Base-by-base conservation (phyloP, 1,139 yeast species). In the Zygoascus sp. region DNA sequence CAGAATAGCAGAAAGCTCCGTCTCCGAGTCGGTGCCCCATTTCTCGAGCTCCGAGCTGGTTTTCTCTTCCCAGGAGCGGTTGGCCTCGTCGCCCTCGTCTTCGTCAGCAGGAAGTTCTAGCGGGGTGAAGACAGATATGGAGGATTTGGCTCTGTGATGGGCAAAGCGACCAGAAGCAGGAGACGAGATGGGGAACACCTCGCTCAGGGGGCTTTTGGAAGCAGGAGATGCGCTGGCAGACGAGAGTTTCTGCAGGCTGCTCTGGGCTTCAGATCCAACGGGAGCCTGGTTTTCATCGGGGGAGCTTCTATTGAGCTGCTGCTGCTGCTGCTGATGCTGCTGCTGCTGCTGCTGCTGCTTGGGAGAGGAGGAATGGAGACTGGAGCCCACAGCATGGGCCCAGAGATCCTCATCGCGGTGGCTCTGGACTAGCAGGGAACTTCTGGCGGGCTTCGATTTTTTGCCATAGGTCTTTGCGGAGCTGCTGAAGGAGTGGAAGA, bases 281-380 rank as follows among this genome's bases (percentile, higher is more conserved):
- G 39, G 39, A 20, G 39, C 27, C 16, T 35, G 25, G 27, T 35
- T 35, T 35, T 35, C 39, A n/a, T 35, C 39, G n/a, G n/a, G n/a
- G n/a, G n/a, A n/a, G n/a, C n/a, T n/a, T n/a, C 11, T 27, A 5
- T 27, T 15, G n/a, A n/a, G n/a, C n/a, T n/a, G n/a, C n/a, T n/a
- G n/a, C n/a, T n/a, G n/a, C n/a, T 38, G n/a, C n/a, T n/a, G n/a
- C n/a, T n/a, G n/a, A n/a, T n/a, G n/a, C n/a, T n/a, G n/a, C n/a
- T n/a, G n/a, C n/a, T n/a, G n/a, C n/a, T n/a, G n/a, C n/a, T n/a
- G n/a, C n/a, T n/a, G n/a, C n/a, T n/a, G n/a, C n/a, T n/a, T n/a
- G n/a, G n/a, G n/a, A n/a, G n/a, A n/a, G n/a, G n/a, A n/a, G n/a
- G n/a, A n/a, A n/a, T n/a, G n/a, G n/a, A n/a, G n/a, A n/a, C n/a